Conservation (phyloP, 129 eudicot genomes). For the Arctium minus region DNA sequence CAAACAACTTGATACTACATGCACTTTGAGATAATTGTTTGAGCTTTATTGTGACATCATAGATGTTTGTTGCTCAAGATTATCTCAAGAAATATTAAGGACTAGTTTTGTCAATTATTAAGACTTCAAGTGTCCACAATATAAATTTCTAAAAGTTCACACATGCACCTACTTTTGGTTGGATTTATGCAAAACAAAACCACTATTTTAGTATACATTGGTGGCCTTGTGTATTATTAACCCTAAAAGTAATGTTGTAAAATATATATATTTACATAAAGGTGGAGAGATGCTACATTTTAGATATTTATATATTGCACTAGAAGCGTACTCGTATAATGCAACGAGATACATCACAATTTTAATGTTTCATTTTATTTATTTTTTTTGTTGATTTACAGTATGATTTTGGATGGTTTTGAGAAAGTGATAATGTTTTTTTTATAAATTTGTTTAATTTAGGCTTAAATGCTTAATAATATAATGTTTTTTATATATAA, state of each 20-base stretch:
- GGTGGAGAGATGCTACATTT: background rate
- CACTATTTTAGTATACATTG: conserved; percentile 5
- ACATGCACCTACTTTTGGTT: conserved; percentile 12
- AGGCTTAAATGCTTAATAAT: too few species aligned
- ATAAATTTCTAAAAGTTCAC: background rate
- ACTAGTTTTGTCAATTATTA: background rate
- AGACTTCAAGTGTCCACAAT: background rate
- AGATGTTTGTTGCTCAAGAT: background rate
- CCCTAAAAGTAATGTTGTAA: conserved; percentile 8
- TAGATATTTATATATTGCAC: background rate
- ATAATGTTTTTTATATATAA: too few species aligned
- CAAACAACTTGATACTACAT: background rate
- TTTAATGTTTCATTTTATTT: too few species aligned
- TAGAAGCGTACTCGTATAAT: too few species aligned
- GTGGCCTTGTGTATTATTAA: conserved; percentile 27
- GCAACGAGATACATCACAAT: too few species aligned
- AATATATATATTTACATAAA: background rate
- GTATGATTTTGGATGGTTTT: too few species aligned
- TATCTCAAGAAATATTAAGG: background rate
- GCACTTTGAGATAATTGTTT: background rate
- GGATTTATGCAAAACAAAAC: conserved; percentile 10
- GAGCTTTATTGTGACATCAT: background rate
- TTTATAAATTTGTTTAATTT: too few species aligned
- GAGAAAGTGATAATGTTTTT: too few species aligned
- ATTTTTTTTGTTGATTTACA: too few species aligned